Evolutionary conservation across 495 filamentous ascomycete genomes (phyloP).

Genomic region (Annulohypoxylon maeteangense): DNA sequence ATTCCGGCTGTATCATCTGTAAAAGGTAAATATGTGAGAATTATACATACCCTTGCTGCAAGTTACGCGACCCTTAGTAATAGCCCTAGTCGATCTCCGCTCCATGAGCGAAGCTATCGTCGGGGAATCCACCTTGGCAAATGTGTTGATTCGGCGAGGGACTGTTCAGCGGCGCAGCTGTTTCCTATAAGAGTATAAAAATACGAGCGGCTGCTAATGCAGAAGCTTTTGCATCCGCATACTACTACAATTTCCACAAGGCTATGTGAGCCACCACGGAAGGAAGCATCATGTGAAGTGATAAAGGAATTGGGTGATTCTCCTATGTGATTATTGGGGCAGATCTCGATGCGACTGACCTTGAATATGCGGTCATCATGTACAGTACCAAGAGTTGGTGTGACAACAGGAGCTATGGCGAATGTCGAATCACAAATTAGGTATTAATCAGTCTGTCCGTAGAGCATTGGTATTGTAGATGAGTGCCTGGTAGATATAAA

Average conservation of each 20-base stretch:
- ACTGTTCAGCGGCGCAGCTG: not conserved
- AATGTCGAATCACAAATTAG: conserved; percentile 5
- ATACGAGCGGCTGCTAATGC: not conserved
- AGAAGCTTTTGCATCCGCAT: not conserved
- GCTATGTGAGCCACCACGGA: not conserved
- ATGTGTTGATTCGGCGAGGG: not conserved
- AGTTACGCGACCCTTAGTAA: conserved; percentile 21
- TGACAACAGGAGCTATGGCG: not conserved
- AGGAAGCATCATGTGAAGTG: not conserved
- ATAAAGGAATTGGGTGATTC: conserved; percentile 9
- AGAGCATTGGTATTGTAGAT: not conserved
- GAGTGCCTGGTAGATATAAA: conserved; percentile 9
- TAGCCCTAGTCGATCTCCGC: conserved; percentile 27
- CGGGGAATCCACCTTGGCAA: not conserved
- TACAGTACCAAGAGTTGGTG: not conserved
- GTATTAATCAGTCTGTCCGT: conserved; percentile 20
- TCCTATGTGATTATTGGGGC: not conserved
- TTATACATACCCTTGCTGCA: conserved; percentile 5
- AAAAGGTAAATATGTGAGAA: not conserved
- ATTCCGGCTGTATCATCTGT: conserved; percentile 43
- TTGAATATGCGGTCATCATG: conserved; percentile 11
- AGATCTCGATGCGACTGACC: conserved; percentile 18
- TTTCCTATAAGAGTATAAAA: not conserved
- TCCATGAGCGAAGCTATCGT: not conserved
- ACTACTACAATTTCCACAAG: not conserved